Evolutionary conservation across 2,329 filamentous ascomycete species (phyloP).

Genomic region (Fusarium sp.): DNA sequence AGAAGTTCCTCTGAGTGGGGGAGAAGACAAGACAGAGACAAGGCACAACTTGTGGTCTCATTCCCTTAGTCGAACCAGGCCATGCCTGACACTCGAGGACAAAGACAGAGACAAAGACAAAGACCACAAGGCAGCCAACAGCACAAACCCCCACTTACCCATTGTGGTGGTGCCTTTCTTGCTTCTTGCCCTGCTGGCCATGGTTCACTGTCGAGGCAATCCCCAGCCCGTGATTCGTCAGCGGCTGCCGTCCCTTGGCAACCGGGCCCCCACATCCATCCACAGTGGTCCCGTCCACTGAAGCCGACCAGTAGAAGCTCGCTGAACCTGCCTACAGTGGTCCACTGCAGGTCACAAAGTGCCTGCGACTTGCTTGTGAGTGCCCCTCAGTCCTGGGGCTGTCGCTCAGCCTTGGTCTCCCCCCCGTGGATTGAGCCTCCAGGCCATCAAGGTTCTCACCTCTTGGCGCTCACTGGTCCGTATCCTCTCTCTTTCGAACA

Average conservation of each 20-base stretch:
- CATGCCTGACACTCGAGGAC: neutral
- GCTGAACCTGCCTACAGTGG: neutral
- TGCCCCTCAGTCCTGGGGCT: slow-evolving; percentile 34
- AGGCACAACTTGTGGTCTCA: neutral
- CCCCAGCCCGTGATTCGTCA: slow-evolving; percentile 26
- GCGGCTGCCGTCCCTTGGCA: neutral
- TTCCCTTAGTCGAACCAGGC: neutral
- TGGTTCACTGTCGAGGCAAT: slow-evolving; percentile 4
- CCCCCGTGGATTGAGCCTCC: slow-evolving; percentile 21
- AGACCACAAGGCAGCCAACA: neutral
- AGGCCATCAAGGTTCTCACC: slow-evolving; percentile 50
- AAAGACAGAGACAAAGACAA: neutral
- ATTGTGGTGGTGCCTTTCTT: neutral
- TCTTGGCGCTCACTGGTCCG: slow-evolving; percentile 30
- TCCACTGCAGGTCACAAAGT: slow-evolving; percentile 13
- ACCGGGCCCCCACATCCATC: slow-evolving; percentile 11
- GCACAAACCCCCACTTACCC: slow-evolving; percentile 10
- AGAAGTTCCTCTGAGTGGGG: neutral
- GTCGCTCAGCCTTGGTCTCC: slow-evolving; percentile 18
- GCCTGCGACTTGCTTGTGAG: slow-evolving; percentile 18
- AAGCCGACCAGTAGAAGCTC: neutral
- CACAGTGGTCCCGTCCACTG: neutral
- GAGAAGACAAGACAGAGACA: neutral
- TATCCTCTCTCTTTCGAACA: slow-evolving; percentile 23
- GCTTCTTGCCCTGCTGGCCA: neutral